A percentile compares a stretch with the other conserved stretches of the same genome.
phyloP scores from a whole-genome alignment of 192 early-diverging fungal species.

The Entomortierella beljakovae region DNA sequence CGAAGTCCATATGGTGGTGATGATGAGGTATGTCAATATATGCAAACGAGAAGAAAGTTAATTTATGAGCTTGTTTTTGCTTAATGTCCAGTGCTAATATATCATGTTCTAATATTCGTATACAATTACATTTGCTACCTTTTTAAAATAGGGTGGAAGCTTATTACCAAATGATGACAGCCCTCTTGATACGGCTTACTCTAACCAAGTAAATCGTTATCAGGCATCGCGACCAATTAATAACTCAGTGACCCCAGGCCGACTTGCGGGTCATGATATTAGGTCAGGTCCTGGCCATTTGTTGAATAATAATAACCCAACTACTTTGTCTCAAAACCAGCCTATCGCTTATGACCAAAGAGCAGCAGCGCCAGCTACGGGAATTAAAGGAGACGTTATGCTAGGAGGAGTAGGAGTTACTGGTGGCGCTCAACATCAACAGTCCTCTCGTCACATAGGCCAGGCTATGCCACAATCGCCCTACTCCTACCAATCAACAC shows the following conservation, averaged over 20 bases:
- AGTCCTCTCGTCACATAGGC: slow-evolving; percentile 26
- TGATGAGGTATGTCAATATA: slow-evolving; percentile 28
- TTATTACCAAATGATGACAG: slow-evolving; percentile 31
- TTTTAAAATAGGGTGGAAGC: slow-evolving; percentile 22
- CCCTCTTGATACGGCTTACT: slow-evolving; percentile 31
- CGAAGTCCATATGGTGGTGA: slow-evolving; percentile 37
- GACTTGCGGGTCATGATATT: slow-evolving; percentile 25
- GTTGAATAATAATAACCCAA: slow-evolving; percentile 28
- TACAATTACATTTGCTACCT: background rate
- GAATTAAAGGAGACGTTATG: slow-evolving; percentile 43
- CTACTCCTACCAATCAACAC: slow-evolving; percentile 42
- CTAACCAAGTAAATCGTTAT: slow-evolving; percentile 32
- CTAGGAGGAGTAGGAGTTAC: slow-evolving; percentile 26
- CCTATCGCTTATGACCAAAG: slow-evolving; percentile 41
- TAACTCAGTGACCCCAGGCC: slow-evolving; percentile 22
- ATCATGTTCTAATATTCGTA: background rate
- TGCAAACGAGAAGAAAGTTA: background rate
- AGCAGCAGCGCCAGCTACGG: slow-evolving; percentile 27
- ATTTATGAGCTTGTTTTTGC: too few species aligned
- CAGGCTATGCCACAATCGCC: slow-evolving; percentile 42
- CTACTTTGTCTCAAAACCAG: slow-evolving; percentile 42
- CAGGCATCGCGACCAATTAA: slow-evolving; percentile 23
- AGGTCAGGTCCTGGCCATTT: slow-evolving; percentile 26
- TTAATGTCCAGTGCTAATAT: too few species aligned
- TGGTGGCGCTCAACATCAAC: slow-evolving; percentile 23